Base-by-base conservation (phyloP, 306 rosid genomes). In the Mucuna pruriens region DNA sequence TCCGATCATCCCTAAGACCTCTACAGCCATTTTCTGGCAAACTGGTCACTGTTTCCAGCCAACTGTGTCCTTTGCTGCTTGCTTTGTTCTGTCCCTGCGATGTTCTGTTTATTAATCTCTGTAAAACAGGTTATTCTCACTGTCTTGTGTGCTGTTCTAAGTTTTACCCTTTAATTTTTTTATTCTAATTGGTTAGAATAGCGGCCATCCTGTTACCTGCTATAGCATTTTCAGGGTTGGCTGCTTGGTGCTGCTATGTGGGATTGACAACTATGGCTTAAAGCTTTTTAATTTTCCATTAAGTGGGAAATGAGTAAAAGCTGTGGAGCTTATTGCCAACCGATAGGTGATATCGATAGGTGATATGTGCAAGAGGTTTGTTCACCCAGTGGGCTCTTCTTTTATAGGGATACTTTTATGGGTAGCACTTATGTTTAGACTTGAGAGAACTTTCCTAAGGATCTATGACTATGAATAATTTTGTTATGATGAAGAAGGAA, bases 401-500 rank as follows among this genome's bases (percentile, higher is more conserved):
- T n/a, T n/a, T n/a, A n/a, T n/a, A 13, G 17, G 17, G 61, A 58
- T n/a, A 15, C 38, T 71, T 70, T 60, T 44, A 60, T 71, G 8
- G 44, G 66, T 23, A 36, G 61, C 61, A 10, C 4, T 44, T 10
- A 44, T 10, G 49, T 3, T 10, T 29, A 29, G 31, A 29, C 31
- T 29, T 29, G 31, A 29, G 31, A 29, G 31, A 29, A 46, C 39
- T 48, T 71, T 70, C 13, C 11, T 48, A 29, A 48, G 9, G 26
- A 29, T 48, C n/a, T 4, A 23, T 5, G 17, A 45, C n/a, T 45
- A 29, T 29, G 42, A 44, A 54, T 25, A 6, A 48, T 52, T 51
- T 66, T 29, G 66, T 49, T 31, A 16, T 68, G 68, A 45, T 26
- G 69, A 26, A 44, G 69, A 70, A 57, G 63, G 77, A 39, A 12